Evolutionary conservation across 228 moss, liverwort and hornwort genomes (phyloP).

Genomic region (Sphagnum fallax): DNA sequence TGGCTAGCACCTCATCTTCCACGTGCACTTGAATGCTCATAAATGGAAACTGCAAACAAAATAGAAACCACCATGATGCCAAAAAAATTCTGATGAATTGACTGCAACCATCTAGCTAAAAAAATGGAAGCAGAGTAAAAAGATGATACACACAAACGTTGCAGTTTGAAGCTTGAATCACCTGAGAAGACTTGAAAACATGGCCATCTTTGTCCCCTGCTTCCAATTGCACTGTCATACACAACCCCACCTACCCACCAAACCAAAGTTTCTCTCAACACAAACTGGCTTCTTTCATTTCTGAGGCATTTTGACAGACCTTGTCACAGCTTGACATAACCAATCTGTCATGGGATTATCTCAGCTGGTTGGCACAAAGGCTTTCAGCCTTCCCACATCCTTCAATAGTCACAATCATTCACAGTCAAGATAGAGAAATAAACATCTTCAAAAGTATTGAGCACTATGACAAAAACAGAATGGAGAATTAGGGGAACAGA

Average conservation of each 20-base stretch:
- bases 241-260: slow-evolving; percentile 58
- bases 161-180: slow-evolving; percentile 6
- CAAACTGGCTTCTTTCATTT: too few relatives aligned
- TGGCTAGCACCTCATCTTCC: slow-evolving; percentile 69
- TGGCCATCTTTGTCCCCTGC: slow-evolving; percentile 68
- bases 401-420: too few relatives aligned
- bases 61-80: background rate
- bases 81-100: too few relatives aligned
- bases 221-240: slow-evolving; percentile 68
- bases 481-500: slow-evolving; percentile 1
- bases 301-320: too few relatives aligned
- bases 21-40: slow-evolving; percentile 70
- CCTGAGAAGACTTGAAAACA: slow-evolving; percentile 72
- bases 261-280: background rate
- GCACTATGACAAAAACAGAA: background rate
- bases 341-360: too few relatives aligned
- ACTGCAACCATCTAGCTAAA: background rate
- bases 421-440: too few relatives aligned
- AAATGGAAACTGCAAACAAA: slow-evolving; percentile 42
- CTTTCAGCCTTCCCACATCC: too few relatives aligned
- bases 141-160: too few relatives aligned
- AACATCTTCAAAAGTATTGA: too few relatives aligned
- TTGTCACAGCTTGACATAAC: too few relatives aligned
- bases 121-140: too few relatives aligned
- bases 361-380: too few relatives aligned